Conservation (phyloP, 2,329 filamentous ascomycete genomes). For the Colletotrichum sp. region DNA sequence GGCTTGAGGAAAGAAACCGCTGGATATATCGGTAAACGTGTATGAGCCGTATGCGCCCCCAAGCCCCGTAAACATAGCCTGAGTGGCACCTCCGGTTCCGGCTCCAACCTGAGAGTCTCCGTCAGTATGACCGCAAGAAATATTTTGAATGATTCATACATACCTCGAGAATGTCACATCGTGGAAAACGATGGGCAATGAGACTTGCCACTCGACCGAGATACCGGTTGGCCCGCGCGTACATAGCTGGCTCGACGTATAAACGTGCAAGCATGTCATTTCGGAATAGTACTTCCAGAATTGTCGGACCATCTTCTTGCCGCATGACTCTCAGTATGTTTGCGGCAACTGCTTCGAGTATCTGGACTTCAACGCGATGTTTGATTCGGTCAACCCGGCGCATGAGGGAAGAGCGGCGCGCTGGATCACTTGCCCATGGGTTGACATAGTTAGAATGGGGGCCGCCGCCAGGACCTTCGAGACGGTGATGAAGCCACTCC, state of each 20-base stretch:
- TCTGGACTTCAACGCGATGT: neutral
- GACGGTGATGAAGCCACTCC: neutral
- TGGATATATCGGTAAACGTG: constrained; percentile 28
- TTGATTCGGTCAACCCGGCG: neutral
- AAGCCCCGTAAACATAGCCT: constrained; percentile 9
- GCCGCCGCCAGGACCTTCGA: neutral
- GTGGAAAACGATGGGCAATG: constrained; percentile 7
- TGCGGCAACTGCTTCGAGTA: neutral
- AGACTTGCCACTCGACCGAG: neutral
- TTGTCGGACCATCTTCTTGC: neutral
- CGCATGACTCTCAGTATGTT: neutral
- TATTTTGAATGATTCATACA: neutral
- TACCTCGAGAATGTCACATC: constrained; percentile 4
- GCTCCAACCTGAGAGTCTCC: constrained; percentile 41
- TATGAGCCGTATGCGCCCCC: constrained; percentile 19
- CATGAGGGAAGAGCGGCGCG: neutral
- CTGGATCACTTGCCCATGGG: neutral
- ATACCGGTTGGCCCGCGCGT: neutral
- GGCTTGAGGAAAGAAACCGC: constrained; percentile 23
- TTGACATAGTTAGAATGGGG: neutral
- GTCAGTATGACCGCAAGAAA: constrained; percentile 30
- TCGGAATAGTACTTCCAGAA: constrained; percentile 33
- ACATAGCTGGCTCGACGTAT: constrained; percentile 26
- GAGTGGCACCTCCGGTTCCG: constrained; percentile 41
- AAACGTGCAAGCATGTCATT: constrained; percentile 33